A percentile compares a stretch with the other conserved stretches of the same genome.
These are phyloP conservation scores for Picea glauca DNA, from an alignment of 75 land plant genomes.

Conservation along the genomic window DNA sequence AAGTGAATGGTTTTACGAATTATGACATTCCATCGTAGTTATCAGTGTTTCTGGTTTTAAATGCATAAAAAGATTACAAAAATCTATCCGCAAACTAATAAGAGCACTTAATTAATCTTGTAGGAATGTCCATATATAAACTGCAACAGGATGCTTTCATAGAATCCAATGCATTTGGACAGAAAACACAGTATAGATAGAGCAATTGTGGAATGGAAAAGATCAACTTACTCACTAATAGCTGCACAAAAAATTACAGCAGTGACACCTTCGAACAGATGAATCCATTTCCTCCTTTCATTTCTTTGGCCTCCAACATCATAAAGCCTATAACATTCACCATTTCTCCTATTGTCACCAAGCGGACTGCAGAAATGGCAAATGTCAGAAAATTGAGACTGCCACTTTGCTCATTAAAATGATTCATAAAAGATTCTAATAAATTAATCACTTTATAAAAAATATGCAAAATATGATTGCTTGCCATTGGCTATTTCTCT, in stretches of 20 bases:
- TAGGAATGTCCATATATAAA: too few species aligned
- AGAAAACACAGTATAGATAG: not conserved
- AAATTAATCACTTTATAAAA: not conserved
- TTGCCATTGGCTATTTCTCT: not conserved
- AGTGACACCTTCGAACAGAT: conserved; percentile 94
- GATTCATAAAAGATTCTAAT: not conserved
- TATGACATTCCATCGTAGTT: too few species aligned
- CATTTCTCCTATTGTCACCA: conserved; percentile 60
- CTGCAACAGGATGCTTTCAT: too few species aligned
- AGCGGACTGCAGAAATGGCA: conserved; percentile 51
- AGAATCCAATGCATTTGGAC: too few species aligned
- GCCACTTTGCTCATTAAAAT: not conserved
- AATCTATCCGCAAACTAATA: too few species aligned
- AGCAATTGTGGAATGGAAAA: not conserved
- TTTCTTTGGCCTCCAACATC: conserved; percentile 98
- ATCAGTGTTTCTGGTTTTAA: too few species aligned
- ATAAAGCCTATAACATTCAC: conserved; percentile 76
- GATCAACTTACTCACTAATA: conserved; percentile 79
- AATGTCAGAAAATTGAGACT: not conserved
- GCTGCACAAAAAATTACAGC: conserved; percentile 96
- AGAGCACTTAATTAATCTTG: too few species aligned
- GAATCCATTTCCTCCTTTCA: conserved; percentile 96
- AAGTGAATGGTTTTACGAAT: too few species aligned
- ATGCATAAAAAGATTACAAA: too few species aligned
- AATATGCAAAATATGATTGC: not conserved